Conservation (phyloP, 768 basidiomycete species). For the Podaxis rugospora region DNA sequence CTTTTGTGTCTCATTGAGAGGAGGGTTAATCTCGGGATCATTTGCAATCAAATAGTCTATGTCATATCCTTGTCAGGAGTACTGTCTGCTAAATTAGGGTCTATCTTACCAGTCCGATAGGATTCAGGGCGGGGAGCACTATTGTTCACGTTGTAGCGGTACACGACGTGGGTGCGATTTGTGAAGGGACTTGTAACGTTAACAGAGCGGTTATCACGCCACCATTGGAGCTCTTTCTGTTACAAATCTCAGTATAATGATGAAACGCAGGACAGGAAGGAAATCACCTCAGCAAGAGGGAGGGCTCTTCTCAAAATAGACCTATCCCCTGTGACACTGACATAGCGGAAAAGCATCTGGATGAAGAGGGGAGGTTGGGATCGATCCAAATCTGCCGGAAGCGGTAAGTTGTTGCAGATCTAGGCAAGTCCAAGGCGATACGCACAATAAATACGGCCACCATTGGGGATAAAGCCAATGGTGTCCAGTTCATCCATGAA, state of each 20-base stretch:
- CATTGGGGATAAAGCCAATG: slow-evolving; percentile 93
- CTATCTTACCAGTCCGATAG: slow-evolving; percentile 51
- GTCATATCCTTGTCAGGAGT: slow-evolving; percentile 7
- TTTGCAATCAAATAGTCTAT: slow-evolving; percentile 79
- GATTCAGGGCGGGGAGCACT: slow-evolving; percentile 89
- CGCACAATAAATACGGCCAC: slow-evolving; percentile 85
- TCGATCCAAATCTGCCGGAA: slow-evolving; percentile 66
- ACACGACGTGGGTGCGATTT: slow-evolving; percentile 58
- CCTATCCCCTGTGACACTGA: slow-evolving; percentile 65
- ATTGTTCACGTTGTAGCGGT: slow-evolving; percentile 75
- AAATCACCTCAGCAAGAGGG: slow-evolving; percentile 73
- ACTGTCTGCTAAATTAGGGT: neutral
- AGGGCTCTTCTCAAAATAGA: slow-evolving; percentile 75
- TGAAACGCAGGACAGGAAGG: neutral
- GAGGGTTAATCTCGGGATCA: slow-evolving; percentile 47
- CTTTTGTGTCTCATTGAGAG: slow-evolving; percentile 56
- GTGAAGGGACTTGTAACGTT: slow-evolving; percentile 69
- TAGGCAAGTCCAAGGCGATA: slow-evolving; percentile 12
- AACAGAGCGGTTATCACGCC: slow-evolving; percentile 68
- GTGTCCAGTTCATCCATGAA: slow-evolving; percentile 90
- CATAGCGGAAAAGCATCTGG: slow-evolving; percentile 90
- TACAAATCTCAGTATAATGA: neutral
- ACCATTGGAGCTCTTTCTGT: slow-evolving; percentile 81
- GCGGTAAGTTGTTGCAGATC: neutral
- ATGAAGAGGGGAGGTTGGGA: slow-evolving; percentile 93